Evolutionary conservation across 2,329 filamentous ascomycete species (phyloP).

Genomic region (Apiospora arundinis): DNA sequence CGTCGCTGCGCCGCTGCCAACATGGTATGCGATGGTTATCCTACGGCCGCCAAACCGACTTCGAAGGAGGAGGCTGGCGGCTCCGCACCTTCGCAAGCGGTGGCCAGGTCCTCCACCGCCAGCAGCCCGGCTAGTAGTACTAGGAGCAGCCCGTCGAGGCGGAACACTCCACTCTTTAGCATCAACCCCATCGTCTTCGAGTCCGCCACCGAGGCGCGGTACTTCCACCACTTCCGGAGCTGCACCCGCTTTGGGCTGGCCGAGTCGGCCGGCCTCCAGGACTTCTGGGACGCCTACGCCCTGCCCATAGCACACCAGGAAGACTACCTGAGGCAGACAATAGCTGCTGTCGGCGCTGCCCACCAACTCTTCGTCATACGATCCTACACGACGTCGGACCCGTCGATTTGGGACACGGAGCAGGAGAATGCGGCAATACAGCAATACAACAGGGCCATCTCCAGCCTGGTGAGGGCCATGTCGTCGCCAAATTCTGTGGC

Average conservation of each 20-base stretch:
- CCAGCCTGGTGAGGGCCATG: slow-evolving; percentile 17
- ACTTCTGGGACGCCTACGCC: slow-evolving; percentile 13
- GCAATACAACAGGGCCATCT: slow-evolving; percentile 20
- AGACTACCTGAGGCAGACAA: not conserved
- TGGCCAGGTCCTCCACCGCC: not conserved
- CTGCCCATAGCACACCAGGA: slow-evolving; percentile 1
- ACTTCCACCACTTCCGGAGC: slow-evolving; percentile 16
- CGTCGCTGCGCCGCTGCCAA: slow-evolving; percentile 16
- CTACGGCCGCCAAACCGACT: not conserved
- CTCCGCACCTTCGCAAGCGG: not conserved
- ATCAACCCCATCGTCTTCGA: slow-evolving; percentile 11
- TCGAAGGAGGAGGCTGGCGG: not conserved
- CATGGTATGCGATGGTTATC: not conserved
- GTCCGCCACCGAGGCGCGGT: slow-evolving; percentile 13
- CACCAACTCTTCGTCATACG: slow-evolving; percentile 18
- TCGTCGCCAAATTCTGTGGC: not conserved
- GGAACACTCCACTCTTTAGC: not conserved
- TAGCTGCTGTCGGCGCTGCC: slow-evolving; percentile 13
- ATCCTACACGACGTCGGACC: not conserved
- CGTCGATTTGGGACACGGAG: slow-evolving; percentile 10
- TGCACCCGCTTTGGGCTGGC: slow-evolving; percentile 9
- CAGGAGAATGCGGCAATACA: slow-evolving; percentile 12
- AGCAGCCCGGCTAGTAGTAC: not conserved
- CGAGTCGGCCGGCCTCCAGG: slow-evolving; percentile 2
- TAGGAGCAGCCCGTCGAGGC: not conserved